These are phyloP conservation scores for Ceratobasidium sp. DNA, from an alignment of 1,284 basidiomycete genomes.

Conservation along the genomic window DNA sequence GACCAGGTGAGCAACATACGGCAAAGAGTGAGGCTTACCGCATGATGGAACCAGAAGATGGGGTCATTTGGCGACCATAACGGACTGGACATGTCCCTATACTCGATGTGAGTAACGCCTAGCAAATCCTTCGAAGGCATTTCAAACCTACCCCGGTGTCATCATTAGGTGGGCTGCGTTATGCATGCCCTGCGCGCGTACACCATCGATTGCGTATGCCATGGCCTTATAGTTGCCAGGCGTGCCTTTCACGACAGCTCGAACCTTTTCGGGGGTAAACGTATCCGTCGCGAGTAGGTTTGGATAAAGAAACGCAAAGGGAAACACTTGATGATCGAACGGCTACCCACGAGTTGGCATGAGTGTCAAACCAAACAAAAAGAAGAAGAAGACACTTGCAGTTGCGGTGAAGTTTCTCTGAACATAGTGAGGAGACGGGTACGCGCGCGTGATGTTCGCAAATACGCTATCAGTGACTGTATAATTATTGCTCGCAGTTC, in stretches of 20 bases:
- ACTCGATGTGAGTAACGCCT: neutral
- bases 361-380: no score
- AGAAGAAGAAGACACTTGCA: constrained; percentile 9
- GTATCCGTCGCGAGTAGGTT: constrained; percentile 10
- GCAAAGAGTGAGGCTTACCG: constrained; percentile 1
- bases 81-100: constrained; percentile 35
- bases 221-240: constrained; percentile 43
- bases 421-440: constrained; percentile 39
- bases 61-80: constrained; percentile 42
- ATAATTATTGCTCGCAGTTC: no score
- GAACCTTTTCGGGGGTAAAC: constrained; percentile 7
- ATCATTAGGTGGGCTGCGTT: constrained; percentile 40
- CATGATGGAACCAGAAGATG: constrained; percentile 22
- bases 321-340: constrained; percentile 34
- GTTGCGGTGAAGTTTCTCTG: constrained; percentile 8
- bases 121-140: neutral
- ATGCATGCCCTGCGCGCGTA: constrained; percentile 39
- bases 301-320: constrained; percentile 18
- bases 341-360: no score
- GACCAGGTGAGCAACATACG: neutral
- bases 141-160: no score
- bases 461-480: constrained; percentile 29
- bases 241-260: constrained; percentile 20
- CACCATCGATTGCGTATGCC: constrained; percentile 31
- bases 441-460: constrained; percentile 1